Conservation (phyloP, 495 filamentous ascomycete genomes). For the Neurospora sp. region DNA sequence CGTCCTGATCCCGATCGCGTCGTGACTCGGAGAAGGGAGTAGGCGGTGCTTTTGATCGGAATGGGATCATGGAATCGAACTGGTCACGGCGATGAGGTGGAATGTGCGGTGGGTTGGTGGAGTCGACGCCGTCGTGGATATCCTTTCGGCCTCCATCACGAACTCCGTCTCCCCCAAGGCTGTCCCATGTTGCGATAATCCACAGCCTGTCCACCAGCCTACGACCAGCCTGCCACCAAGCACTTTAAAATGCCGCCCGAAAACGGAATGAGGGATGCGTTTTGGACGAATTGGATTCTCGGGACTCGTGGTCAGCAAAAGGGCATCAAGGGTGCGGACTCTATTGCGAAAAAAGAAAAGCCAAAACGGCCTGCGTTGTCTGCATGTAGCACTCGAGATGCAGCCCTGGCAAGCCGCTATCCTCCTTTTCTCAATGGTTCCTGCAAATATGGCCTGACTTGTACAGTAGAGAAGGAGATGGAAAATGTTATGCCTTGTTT, state of each 20-base stretch:
- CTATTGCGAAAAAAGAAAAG: background rate
- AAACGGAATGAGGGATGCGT: background rate
- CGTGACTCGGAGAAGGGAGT: background rate
- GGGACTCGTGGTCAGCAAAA: background rate
- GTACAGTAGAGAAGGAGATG: background rate
- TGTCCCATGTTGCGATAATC: background rate
- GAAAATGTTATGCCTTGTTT: background rate
- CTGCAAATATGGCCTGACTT: background rate
- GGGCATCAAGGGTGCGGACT: background rate
- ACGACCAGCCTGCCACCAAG: background rate
- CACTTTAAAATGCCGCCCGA: background rate
- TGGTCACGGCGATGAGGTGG: background rate
- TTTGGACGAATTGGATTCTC: background rate
- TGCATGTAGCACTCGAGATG: background rate
- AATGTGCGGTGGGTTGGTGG: background rate
- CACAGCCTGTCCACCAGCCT: background rate
- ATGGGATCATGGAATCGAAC: background rate
- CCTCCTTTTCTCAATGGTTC: background rate
- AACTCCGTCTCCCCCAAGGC: background rate
- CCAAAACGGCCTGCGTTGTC: background rate
- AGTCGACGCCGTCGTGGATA: background rate
- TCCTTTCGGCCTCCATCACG: background rate
- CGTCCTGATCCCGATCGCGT: background rate
- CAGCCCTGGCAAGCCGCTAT: background rate
- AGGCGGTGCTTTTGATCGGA: background rate